phyloP scores from a whole-genome alignment of 768 basidiomycete species.

The Termitomyces sp. region DNA sequence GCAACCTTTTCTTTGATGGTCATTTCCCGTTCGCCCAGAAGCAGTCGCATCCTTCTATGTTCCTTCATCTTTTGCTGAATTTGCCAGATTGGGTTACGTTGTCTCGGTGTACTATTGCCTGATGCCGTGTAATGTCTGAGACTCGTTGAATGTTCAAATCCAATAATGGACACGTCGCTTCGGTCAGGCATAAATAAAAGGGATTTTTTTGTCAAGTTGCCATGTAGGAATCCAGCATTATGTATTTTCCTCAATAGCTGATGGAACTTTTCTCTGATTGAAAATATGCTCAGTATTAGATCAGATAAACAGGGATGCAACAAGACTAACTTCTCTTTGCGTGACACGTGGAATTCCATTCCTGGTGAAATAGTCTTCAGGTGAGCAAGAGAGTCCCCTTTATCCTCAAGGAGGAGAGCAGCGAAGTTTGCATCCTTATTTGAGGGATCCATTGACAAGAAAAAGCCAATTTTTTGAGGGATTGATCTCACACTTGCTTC shows the following conservation, averaged over 20 bases:
- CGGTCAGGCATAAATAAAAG: neutral
- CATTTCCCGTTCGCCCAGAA: neutral
- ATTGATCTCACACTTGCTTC: neutral
- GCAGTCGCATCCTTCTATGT: neutral
- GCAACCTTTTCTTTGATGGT: neutral
- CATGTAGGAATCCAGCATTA: neutral
- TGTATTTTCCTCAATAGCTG: neutral
- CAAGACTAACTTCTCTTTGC: neutral
- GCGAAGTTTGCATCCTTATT: neutral
- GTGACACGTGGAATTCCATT: neutral
- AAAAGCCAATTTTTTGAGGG: neutral
- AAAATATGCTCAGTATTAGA: neutral
- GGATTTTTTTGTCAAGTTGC: neutral
- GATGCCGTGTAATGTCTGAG: neutral
- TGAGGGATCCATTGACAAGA: neutral
- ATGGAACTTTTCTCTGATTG: neutral
- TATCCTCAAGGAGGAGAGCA: neutral
- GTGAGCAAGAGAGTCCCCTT: neutral
- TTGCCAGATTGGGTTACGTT: neutral
- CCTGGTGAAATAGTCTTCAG: neutral
- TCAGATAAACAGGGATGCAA: neutral
- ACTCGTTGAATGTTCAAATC: neutral
- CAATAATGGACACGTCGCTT: neutral
- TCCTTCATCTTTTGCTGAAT: neutral
- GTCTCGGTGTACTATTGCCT: neutral